Percentiles rank a stretch among this genome's conserved stretches.
These are phyloP conservation scores for Sugiyamaella valdiviana DNA, from an alignment of 805 yeast genomes.

Conservation along the genomic window DNA sequence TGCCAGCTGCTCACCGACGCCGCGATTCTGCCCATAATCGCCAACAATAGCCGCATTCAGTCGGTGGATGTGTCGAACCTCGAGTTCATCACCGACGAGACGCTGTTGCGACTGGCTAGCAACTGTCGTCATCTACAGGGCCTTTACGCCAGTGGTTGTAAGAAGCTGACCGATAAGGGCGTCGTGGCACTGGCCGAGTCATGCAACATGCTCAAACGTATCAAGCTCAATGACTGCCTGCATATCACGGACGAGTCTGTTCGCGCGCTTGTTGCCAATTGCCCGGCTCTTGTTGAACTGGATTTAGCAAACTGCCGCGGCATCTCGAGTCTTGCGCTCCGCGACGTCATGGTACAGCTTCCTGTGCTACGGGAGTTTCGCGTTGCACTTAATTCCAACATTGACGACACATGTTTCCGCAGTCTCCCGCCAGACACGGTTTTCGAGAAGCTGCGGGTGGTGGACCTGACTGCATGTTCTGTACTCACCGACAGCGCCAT, in stretches of 20 bases:
- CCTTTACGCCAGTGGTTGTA: constrained; percentile 80
- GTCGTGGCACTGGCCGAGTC: constrained; percentile 49
- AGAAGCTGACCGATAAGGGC: constrained; percentile 59
- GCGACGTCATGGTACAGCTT: constrained; percentile 50
- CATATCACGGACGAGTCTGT: constrained; percentile 61
- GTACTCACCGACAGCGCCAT: constrained; percentile 76
- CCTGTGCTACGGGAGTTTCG: constrained; percentile 80
- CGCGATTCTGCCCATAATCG: constrained; percentile 57
- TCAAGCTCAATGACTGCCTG: constrained; percentile 69
- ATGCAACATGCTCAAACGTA: constrained; percentile 74
- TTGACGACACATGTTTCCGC: constrained; percentile 62
- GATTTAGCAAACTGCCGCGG: constrained; percentile 80
- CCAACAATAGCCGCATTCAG: constrained; percentile 64
- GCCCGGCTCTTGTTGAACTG: constrained; percentile 79
- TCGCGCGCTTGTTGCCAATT: constrained; percentile 53
- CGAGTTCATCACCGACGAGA: constrained; percentile 58
- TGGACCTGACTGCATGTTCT: constrained; percentile 80
- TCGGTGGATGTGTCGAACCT: constrained; percentile 86
- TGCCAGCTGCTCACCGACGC: constrained; percentile 58
- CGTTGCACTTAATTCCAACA: constrained; percentile 62
- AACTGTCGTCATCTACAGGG: constrained; percentile 81
- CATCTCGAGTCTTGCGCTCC: constrained; percentile 59
- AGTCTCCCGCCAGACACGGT: constrained; percentile 41
- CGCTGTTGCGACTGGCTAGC: constrained; percentile 59
- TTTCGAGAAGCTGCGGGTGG: constrained; percentile 61